Conservation (phyloP, 2,329 filamentous ascomycete species). For the Cytospora leucostoma region DNA sequence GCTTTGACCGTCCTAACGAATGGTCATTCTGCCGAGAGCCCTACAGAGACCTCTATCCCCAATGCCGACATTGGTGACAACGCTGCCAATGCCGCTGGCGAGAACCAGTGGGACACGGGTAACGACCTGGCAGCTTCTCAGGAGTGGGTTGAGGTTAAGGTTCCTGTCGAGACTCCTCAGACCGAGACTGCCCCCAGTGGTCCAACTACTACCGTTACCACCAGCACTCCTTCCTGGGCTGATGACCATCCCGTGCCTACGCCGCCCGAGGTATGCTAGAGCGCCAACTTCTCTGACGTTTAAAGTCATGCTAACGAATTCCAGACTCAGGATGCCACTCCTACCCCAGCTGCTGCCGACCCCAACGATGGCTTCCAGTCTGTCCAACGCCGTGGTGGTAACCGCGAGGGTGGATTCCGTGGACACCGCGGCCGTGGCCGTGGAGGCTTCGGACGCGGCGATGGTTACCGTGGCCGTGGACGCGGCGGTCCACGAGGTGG, state of each 20-base stretch:
- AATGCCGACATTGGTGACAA: constrained; percentile 55
- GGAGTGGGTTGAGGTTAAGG: constrained; percentile 72
- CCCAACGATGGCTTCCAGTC: constrained; percentile 71
- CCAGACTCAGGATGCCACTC: constrained; percentile 36
- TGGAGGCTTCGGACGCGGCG: constrained; percentile 49
- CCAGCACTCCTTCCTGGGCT: constrained; percentile 72
- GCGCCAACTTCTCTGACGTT: constrained; percentile 15
- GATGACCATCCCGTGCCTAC: constrained; percentile 69
- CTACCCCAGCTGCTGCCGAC: constrained; percentile 40
- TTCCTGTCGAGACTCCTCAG: constrained; percentile 72
- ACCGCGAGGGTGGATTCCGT: constrained; percentile 52
- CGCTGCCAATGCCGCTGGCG: constrained; percentile 62
- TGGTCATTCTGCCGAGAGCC: constrained; percentile 39
- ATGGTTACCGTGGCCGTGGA: constrained; percentile 40
- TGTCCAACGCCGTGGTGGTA: constrained; percentile 62
- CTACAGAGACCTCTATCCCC: constrained; percentile 41
- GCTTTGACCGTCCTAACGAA: constrained; percentile 44
- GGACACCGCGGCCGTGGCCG: constrained; percentile 53
- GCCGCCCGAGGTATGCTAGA: constrained; percentile 38
- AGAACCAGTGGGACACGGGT: constrained; percentile 64
- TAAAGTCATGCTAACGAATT: background rate
- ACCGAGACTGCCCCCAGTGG: constrained; percentile 66
- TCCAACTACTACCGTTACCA: constrained; percentile 61
- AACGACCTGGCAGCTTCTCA: constrained; percentile 52
- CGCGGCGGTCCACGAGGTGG: constrained; percentile 41